Evolutionary conservation across 2,329 filamentous ascomycete species (phyloP), one percentile per base, ranked within the genome.

Genomic region (Ceratocystis colombiana): DNA sequence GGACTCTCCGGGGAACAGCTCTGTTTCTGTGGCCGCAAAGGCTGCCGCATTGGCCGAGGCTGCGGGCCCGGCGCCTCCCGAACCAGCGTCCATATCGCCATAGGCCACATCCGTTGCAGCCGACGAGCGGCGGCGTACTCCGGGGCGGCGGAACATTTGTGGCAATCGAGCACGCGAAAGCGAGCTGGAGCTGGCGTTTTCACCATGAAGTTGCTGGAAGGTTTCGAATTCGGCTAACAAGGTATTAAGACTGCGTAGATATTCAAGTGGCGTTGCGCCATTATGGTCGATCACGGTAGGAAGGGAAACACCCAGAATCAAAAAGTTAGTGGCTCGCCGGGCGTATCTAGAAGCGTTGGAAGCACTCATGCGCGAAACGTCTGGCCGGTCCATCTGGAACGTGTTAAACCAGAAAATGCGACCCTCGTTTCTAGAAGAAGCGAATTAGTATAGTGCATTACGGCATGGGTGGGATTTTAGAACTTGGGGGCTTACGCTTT

Each of bases 391-490:
- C 76, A 96, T 96, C 73, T 96, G 88, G 68, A 96, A 84, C 0
- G 94, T 96, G 77, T 96, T 96, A 80, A 97, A 96, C 92, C 94
- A 97, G 79, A 96, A 97, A 53, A 96, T 86, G 67, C 90, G 87
- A 68, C 93, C 92, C 77, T 96, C 91, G 73, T 99, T 92, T 33
- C 90, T 96, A 17, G 48, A 25, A 55, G 48, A 20, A 20, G 41
- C 28, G 46, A 30, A 48, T 46, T 55, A 25, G 25, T 8, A 15
- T 53, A 3, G 25, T 53, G 4, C 8, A 53, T 28, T 7, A 25
- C 12, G 8, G 50, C 22, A 8, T 41, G 30, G 37, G 25, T 61
- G 46, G 53, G 12, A 33, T 33, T 30, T 6, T 33, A 33, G 25
- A 10, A 17, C 45, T 44, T 20, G 5, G 6, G 12, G 15, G 82